Conservation (phyloP, 352 stramenopile species). For the Phytophthora foliorum region DNA sequence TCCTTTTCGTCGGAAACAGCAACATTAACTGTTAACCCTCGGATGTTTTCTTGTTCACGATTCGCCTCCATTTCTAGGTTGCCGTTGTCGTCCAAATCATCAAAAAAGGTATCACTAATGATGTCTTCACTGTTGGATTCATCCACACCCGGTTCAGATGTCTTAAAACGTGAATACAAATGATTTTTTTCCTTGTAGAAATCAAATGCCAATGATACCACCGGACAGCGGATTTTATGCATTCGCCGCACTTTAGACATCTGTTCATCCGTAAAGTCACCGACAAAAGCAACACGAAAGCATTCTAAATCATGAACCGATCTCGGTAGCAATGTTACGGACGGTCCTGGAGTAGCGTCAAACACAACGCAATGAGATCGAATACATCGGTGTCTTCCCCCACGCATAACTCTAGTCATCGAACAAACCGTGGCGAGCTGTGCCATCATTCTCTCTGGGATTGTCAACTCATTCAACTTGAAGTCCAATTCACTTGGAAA, state of each 20-base stretch:
- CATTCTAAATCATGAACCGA: not conserved
- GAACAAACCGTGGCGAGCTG: no score
- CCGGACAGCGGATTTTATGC: no score
- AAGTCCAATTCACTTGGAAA: no score
- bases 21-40: not conserved
- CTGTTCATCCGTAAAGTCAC: not conserved
- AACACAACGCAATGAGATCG: conserved; percentile 1
- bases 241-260: no score
- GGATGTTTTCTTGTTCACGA: conserved; percentile 8
- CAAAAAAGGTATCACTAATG: not conserved
- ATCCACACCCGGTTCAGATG: no score
- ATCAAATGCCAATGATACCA: not conserved
- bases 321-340: not conserved
- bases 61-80: not conserved
- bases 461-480: no score
- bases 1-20: not conserved
- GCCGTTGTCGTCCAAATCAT: not conserved
- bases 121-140: no score
- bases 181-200: conserved; percentile 9
- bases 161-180: not conserved
- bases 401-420: conserved; percentile 2
- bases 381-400: not conserved
- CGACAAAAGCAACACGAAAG: not conserved
- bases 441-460: no score
- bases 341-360: conserved; percentile 1